Percentiles rank a stretch among this genome's conserved stretches.
Evolutionary conservation across 371 early-diverging fungal species (phyloP).

Genomic region (Zopfochytrium polystomum): DNA sequence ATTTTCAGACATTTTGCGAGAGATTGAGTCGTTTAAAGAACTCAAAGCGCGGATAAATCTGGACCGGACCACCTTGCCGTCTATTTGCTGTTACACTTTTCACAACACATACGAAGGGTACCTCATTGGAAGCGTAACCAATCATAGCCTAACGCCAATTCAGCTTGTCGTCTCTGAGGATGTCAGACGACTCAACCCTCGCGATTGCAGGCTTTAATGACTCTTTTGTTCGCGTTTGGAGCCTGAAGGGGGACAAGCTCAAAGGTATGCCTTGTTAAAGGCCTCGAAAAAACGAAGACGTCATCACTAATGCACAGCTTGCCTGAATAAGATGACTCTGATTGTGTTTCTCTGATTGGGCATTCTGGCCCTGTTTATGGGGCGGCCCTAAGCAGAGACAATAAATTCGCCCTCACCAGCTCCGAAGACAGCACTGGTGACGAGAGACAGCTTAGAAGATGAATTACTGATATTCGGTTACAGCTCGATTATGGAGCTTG

Average conservation of each 20-base stretch:
- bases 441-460: neutral
- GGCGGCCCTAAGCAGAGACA: constrained; percentile 84
- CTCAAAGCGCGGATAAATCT: constrained; percentile 74
- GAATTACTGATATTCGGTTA: neutral
- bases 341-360: constrained; percentile 90
- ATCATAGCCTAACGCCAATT: neutral
- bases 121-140: neutral
- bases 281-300: too few relatives aligned
- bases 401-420: constrained; percentile 84
- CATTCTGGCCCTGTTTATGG: constrained; percentile 97
- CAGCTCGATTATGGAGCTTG: constrained; percentile 93
- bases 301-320: too few relatives aligned
- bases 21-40: constrained; percentile 79
- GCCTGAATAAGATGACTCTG: too few relatives aligned
- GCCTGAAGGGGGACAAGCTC: constrained; percentile 44
- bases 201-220: constrained; percentile 88
- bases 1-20: constrained; percentile 59
- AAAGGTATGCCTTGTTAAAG: too few relatives aligned
- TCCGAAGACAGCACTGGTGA: constrained; percentile 95
- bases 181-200: constrained; percentile 59
- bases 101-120: constrained; percentile 90
- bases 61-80: constrained; percentile 78
- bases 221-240: constrained; percentile 86
- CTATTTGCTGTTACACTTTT: constrained; percentile 96
- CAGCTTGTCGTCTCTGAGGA: constrained; percentile 14